phyloP scores from a whole-genome alignment of 164 flowering plant genomes.

The Umbilicus rupestris region DNA sequence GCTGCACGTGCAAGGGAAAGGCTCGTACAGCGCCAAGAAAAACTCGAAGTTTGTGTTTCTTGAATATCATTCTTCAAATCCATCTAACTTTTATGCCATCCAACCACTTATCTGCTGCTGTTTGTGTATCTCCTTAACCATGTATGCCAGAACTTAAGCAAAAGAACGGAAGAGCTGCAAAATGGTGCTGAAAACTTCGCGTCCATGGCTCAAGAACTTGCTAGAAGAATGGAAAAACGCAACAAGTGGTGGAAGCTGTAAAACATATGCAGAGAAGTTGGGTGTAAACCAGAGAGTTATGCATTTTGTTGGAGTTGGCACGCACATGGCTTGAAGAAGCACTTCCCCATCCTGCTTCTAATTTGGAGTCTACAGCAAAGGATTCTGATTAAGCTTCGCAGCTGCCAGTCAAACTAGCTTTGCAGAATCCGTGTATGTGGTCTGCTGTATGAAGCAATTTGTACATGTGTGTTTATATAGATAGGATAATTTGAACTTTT shows the following conservation, averaged over 20 bases:
- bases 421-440: background rate
- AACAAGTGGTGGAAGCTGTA: conserved; percentile 70
- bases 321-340: too few relatives aligned
- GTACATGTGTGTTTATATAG: background rate
- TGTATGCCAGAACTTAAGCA: conserved; percentile 45
- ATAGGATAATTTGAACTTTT: too few relatives aligned
- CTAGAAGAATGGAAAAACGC: conserved; percentile 63
- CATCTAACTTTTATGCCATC: background rate
- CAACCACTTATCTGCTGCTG: background rate
- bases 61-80: background rate
- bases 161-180: conserved; percentile 60
- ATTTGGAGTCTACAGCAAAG: too few relatives aligned
- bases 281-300: background rate
- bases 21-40: conserved; percentile 71
- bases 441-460: background rate
- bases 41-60: conserved; percentile 50
- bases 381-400: too few relatives aligned
- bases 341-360: too few relatives aligned
- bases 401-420: background rate
- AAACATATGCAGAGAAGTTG: background rate
- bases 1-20: conserved; percentile 72
- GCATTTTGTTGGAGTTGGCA: too few relatives aligned
- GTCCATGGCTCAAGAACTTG: conserved; percentile 74
- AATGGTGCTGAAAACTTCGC: conserved; percentile 72
- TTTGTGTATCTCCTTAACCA: background rate